Conservation (phyloP, 1,139 yeast genomes). For the Arxiozyma heterogenica region DNA sequence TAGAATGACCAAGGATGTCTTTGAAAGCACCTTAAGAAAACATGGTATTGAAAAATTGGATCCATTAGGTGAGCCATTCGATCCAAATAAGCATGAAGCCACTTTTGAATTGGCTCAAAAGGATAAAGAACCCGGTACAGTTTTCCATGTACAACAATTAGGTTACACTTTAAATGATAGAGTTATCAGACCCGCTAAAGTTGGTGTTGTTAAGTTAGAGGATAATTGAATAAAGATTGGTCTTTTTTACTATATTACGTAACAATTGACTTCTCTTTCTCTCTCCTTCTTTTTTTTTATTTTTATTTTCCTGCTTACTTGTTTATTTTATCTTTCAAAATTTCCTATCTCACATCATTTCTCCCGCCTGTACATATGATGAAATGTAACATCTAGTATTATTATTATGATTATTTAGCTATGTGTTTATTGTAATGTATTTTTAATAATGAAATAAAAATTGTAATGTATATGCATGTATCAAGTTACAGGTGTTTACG, state of each 20-base stretch:
- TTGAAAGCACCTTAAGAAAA: constrained; percentile 71
- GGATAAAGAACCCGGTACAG: constrained; percentile 86
- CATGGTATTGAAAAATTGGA: constrained; percentile 78
- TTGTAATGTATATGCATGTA: too few relatives aligned
- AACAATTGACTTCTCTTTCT: background rate
- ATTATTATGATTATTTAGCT: background rate
- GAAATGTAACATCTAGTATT: background rate
- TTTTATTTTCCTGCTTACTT: too few relatives aligned
- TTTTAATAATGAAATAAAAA: too few relatives aligned
- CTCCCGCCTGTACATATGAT: background rate
- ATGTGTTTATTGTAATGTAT: background rate
- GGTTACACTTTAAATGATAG: constrained; percentile 83
- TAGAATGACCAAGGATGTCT: constrained; percentile 78
- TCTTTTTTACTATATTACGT: too few relatives aligned
- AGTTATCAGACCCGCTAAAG: constrained; percentile 93
- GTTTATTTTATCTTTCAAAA: too few relatives aligned
- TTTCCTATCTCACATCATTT: background rate
- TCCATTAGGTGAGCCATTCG: constrained; percentile 78
- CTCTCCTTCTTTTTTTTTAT: background rate
- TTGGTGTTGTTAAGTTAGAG: constrained; percentile 71
- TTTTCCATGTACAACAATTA: constrained; percentile 85
- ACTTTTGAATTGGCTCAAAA: constrained; percentile 83
- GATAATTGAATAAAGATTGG: background rate
- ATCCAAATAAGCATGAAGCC: constrained; percentile 91
- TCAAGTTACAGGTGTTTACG: too few relatives aligned